Conservation (phyloP, 2,329 filamentous ascomycete genomes). For the Pseudocercospora ulei region DNA sequence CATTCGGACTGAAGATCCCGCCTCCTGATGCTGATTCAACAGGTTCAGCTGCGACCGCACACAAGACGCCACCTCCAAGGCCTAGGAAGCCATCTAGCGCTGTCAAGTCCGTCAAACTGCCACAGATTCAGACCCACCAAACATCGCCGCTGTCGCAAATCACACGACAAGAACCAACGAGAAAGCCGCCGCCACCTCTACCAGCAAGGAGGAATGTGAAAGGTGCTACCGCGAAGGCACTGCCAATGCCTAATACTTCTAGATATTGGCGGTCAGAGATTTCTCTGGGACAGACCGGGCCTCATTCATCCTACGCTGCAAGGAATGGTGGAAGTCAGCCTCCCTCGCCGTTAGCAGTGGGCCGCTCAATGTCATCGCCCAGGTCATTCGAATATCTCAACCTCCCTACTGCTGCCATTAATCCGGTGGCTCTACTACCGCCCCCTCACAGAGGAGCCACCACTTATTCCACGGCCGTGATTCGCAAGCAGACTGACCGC, state of each 20-base stretch:
- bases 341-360: constrained; percentile 15
- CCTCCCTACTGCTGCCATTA: constrained; percentile 15
- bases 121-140: constrained; percentile 21
- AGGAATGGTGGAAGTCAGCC: constrained; percentile 14
- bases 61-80: constrained; percentile 32
- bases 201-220: constrained; percentile 31
- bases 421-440: constrained; percentile 17
- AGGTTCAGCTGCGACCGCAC: constrained; percentile 12
- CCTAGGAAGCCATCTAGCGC: constrained; percentile 34
- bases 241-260: constrained; percentile 15
- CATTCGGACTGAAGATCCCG: constrained; percentile 35
- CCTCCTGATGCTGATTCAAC: constrained; percentile 29
- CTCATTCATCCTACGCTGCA: constrained; percentile 5
- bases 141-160: constrained; percentile 33
- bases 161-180: constrained; percentile 30
- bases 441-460: constrained; percentile 26
- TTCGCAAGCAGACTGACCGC: constrained; percentile 27
- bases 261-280: constrained; percentile 18
- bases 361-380: constrained; percentile 14
- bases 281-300: constrained; percentile 8
- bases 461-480: constrained; percentile 31
- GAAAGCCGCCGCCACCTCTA: constrained; percentile 24
- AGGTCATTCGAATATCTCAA: constrained; percentile 23
- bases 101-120: constrained; percentile 24
- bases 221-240: constrained; percentile 21